Percentiles rank a stretch among this genome's conserved stretches.
phyloP scores from a whole-genome alignment of 768 basidiomycete genomes.

The Tulasnella sp. region DNA sequence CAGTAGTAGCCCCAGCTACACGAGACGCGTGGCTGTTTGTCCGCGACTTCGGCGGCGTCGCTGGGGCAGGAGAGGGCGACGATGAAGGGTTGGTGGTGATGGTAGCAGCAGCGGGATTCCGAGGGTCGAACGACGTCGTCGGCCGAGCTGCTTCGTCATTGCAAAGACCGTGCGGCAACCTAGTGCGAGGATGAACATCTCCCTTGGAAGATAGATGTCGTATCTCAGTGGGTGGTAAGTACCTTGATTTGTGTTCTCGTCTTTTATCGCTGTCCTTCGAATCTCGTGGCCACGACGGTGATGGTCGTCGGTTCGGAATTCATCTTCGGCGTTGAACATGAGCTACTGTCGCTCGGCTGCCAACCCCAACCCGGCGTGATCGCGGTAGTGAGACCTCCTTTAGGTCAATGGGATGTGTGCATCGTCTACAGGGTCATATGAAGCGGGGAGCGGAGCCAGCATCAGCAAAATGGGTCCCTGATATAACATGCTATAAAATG shows the following conservation, averaged over 20 bases:
- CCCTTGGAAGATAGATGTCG: not conserved
- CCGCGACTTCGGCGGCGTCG: too few relatives aligned
- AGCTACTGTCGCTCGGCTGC: slow-evolving; percentile 26
- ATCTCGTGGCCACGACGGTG: not conserved
- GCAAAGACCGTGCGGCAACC: slow-evolving; percentile 3
- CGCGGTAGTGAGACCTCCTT: not conserved
- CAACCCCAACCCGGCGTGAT: too few relatives aligned
- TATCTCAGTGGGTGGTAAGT: not conserved
- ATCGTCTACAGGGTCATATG: slow-evolving; percentile 32
- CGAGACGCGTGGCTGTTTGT: too few relatives aligned
- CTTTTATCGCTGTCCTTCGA: not conserved
- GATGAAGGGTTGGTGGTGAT: too few relatives aligned
- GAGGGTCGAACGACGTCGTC: not conserved
- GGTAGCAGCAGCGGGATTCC: too few relatives aligned
- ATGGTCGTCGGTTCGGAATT: slow-evolving; percentile 19
- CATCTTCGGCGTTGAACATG: slow-evolving; percentile 24
- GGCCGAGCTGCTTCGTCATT: not conserved
- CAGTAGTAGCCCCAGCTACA: too few relatives aligned
- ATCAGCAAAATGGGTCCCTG: too few relatives aligned
- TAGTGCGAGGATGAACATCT: not conserved
- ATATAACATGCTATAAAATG: too few relatives aligned
- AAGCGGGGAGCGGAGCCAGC: slow-evolving; percentile 46
- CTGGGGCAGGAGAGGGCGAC: too few relatives aligned
- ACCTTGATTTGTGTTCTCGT: not conserved
- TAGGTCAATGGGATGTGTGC: slow-evolving; percentile 12